A percentile compares a stretch with the other conserved stretches of the same genome.
These are phyloP conservation scores for Penicillium sp. DNA, from an alignment of 2,329 filamentous ascomycete genomes.

Conservation along the genomic window DNA sequence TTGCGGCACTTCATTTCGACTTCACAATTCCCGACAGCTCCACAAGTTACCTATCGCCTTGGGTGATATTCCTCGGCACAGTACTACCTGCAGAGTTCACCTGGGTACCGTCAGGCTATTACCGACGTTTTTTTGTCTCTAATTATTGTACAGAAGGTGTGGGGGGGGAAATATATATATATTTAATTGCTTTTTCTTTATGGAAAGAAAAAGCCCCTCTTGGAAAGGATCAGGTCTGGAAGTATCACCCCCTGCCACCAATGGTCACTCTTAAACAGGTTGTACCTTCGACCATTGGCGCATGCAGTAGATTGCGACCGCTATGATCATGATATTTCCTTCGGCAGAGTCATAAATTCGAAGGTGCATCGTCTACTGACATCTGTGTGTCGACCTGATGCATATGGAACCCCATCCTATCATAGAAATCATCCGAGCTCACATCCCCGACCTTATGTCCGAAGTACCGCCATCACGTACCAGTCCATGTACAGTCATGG, in stretches of 20 bases:
- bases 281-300: constrained; percentile 23
- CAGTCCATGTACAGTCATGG: background rate
- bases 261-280: constrained; percentile 17
- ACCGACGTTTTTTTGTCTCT: background rate
- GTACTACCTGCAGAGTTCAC: constrained; percentile 18
- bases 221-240: background rate
- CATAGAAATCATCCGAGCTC: constrained; percentile 20
- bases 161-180: no score
- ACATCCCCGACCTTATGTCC: background rate
- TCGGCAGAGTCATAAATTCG: background rate
- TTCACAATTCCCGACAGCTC: constrained; percentile 15
- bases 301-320: constrained; percentile 23
- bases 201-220: background rate
- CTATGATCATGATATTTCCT: constrained; percentile 19
- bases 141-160: background rate
- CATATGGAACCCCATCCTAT: constrained; percentile 19
- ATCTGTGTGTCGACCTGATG: constrained; percentile 4
- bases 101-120: constrained; percentile 7
- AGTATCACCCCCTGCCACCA: constrained; percentile 9
- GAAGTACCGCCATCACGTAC: background rate
- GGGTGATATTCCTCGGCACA: constrained; percentile 12
- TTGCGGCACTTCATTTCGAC: constrained; percentile 9
- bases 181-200: background rate
- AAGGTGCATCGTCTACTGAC: background rate
- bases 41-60: constrained; percentile 13